These are phyloP conservation scores for Chalaropsis thielavioides DNA, from an alignment of 2,329 filamentous ascomycete species.

Conservation along the genomic window DNA sequence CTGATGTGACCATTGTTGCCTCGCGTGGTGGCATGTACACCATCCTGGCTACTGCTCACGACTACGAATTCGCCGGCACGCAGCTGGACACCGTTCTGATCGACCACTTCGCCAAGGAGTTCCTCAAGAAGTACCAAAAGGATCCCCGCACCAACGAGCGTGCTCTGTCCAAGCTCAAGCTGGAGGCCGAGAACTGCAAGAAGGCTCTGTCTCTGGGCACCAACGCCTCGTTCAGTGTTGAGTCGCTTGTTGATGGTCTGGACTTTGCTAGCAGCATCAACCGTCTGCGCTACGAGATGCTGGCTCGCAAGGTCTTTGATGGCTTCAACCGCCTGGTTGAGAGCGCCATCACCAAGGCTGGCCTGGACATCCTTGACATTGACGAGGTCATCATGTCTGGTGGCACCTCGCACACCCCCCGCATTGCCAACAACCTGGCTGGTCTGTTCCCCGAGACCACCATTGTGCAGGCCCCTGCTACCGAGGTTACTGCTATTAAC, in stretches of 20 bases:
- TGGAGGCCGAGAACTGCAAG: slow-evolving; percentile 83
- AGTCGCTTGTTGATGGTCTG: slow-evolving; percentile 74
- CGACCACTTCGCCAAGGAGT: slow-evolving; percentile 97
- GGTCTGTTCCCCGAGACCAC: slow-evolving; percentile 71
- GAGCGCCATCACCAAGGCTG: slow-evolving; percentile 78
- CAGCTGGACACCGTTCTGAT: slow-evolving; percentile 82
- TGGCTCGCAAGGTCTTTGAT: slow-evolving; percentile 72
- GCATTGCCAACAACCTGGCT: slow-evolving; percentile 69
- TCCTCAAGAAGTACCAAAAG: slow-evolving; percentile 87
- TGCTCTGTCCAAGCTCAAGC: slow-evolving; percentile 78
- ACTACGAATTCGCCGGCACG: slow-evolving; percentile 81
- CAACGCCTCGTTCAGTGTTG: slow-evolving; percentile 83
- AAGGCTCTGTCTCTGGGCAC: slow-evolving; percentile 78
- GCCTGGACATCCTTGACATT: slow-evolving; percentile 79
- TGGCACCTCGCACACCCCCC: slow-evolving; percentile 83
- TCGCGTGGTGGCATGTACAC: slow-evolving; percentile 94
- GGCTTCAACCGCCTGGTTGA: slow-evolving; percentile 78
- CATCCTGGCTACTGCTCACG: slow-evolving; percentile 80
- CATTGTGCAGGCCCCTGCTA: slow-evolving; percentile 67
- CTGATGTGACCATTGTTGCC: slow-evolving; percentile 79
- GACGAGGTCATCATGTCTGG: slow-evolving; percentile 90
- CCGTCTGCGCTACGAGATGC: slow-evolving; percentile 79
- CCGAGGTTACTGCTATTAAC: slow-evolving; percentile 66
- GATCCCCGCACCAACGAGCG: slow-evolving; percentile 73
- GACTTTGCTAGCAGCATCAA: slow-evolving; percentile 91